Evolutionary conservation across 768 basidiomycete species (phyloP), one percentile per base, ranked within the genome.

Genomic region (Cyclocybe aegerita): DNA sequence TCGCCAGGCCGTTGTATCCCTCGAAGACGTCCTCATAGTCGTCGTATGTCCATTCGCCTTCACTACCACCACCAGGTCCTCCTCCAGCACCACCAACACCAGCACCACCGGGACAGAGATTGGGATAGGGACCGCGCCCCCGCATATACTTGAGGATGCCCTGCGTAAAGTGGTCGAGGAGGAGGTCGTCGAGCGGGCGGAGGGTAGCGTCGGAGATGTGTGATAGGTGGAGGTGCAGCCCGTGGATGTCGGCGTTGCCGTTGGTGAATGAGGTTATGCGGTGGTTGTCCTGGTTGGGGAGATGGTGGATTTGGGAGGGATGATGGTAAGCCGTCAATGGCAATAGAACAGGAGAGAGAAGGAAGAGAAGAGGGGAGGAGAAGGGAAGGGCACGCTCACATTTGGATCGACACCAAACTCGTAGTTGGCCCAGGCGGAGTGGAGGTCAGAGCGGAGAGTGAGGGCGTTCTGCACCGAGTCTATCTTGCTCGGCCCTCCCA

Each of bases 101-200:
- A n/a, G n/a, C n/a, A n/a, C n/a, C n/a, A n/a, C n/a, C n/a, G n/a
- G n/a, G n/a, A n/a, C n/a, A n/a, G n/a, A n/a, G n/a, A n/a, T n/a
- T n/a, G n/a, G n/a, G n/a, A n/a, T n/a, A n/a, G n/a, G n/a, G n/a
- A n/a, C n/a, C n/a, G n/a, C n/a, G n/a, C n/a, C n/a, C n/a, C 42
- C 61, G 69, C 56, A 70, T 60, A 60, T 71, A 56, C 47, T 67
- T 69, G 10, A 68, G 53, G 3, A 70, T 32, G 30, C 67, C 63
- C 45, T 70, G 65, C n/a, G 55, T 50, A 50, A 70, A 68, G 48
- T 70, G 69, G 44, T 67, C 65, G 15, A 34, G 46, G 52, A 70
- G 61, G 12, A 67, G 59, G 40, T 64, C 61, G 41, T 70, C 65
- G 12, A 70, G 62, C 8, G 70, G 68, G 40, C 65, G 63, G 11